Evolutionary conservation across 192 early-diverging fungal species (phyloP).

Genomic region (Rhizophagus clarus): DNA sequence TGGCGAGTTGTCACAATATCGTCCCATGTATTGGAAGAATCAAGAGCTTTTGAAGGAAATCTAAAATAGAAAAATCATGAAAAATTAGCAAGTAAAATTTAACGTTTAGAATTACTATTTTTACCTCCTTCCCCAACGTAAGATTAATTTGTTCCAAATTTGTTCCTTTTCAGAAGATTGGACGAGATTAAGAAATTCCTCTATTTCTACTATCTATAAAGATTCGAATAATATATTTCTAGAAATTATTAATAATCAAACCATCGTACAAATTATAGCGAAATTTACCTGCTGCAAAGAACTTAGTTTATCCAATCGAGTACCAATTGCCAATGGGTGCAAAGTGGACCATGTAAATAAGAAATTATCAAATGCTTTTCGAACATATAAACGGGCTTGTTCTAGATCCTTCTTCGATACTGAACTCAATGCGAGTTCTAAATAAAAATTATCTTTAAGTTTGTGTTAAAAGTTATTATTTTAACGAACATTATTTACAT

Average conservation of each 20-base stretch:
- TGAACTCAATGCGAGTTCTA: constrained; percentile 50
- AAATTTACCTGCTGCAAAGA: constrained; percentile 45
- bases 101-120: neutral
- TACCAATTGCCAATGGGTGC: constrained; percentile 51
- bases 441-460: neutral
- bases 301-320: constrained; percentile 42
- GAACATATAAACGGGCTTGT: constrained; percentile 46
- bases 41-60: constrained; percentile 43
- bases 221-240: too few relatives aligned
- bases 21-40: constrained; percentile 43
- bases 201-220: constrained; percentile 53
- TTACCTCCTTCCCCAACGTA: constrained; percentile 4
- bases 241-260: neutral
- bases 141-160: neutral
- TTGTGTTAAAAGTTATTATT: neutral
- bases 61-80: neutral
- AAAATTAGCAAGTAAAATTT: neutral
- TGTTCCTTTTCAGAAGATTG: constrained; percentile 29
- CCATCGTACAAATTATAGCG: neutral
- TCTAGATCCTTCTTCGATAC: constrained; percentile 46
- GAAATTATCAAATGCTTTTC: constrained; percentile 47
- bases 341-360: constrained; percentile 49
- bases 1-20: constrained; percentile 15
- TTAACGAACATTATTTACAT: neutral
- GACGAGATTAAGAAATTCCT: constrained; percentile 48